These are phyloP conservation scores for Porodaedalea pini DNA, from an alignment of 1,284 basidiomycete genomes.

Conservation along the genomic window DNA sequence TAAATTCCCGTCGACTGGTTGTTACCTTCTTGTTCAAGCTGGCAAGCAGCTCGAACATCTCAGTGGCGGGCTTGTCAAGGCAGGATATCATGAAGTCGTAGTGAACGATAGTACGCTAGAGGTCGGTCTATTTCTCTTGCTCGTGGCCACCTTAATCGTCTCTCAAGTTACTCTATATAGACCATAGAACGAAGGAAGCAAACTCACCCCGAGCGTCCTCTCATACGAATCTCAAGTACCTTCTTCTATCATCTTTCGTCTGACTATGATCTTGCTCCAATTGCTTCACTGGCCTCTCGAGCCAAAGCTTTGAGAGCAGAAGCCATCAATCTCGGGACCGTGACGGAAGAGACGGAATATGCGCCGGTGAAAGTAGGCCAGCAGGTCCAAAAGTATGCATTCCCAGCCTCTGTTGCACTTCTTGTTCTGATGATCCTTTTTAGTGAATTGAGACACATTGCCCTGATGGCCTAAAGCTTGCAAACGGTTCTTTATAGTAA, in stretches of 20 bases:
- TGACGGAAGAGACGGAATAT: constrained; percentile 50
- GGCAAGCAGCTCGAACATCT: constrained; percentile 91
- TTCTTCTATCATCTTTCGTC: constrained; percentile 94
- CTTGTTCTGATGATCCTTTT: constrained; percentile 17
- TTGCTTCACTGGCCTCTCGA: constrained; percentile 50
- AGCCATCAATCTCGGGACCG: constrained; percentile 36
- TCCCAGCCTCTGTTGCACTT: background rate
- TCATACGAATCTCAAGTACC: constrained; percentile 88
- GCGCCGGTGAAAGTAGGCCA: constrained; percentile 81
- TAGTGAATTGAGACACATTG: constrained; percentile 81
- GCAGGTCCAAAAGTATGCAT: constrained; percentile 75
- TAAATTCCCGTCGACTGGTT: constrained; percentile 69
- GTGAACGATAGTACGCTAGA: constrained; percentile 76
- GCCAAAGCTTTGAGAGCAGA: constrained; percentile 40
- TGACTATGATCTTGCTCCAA: constrained; percentile 69
- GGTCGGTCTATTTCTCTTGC: constrained; percentile 40
- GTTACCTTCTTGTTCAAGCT: constrained; percentile 79
- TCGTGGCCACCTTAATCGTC: background rate
- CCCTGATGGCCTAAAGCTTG: constrained; percentile 59
- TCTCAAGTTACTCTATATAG: constrained; percentile 37
- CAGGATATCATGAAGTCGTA: constrained; percentile 91
- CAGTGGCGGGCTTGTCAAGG: constrained; percentile 82
- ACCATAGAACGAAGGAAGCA: constrained; percentile 59
- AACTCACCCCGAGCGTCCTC: constrained; percentile 67
- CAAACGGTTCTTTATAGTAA: background rate